Percentiles rank a stretch among this genome's conserved stretches.
phyloP scores from a whole-genome alignment of 1,139 yeast species.

The Wickerhamomyces sp. region DNA sequence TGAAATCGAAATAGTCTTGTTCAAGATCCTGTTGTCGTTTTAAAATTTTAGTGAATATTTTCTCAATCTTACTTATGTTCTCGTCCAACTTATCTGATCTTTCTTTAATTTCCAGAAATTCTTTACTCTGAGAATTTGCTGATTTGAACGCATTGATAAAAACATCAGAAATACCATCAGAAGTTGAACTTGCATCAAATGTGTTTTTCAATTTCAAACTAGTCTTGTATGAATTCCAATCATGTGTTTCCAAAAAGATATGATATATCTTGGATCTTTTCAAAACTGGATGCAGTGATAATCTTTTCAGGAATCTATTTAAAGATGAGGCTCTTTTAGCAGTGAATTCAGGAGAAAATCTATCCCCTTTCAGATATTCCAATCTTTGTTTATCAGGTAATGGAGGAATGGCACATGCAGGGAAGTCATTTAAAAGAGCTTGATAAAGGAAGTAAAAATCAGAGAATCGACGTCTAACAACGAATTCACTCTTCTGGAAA shows the following conservation, averaged over 20 bases:
- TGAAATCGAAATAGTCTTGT: slow-evolving; percentile 67
- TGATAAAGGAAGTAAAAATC: slow-evolving; percentile 79
- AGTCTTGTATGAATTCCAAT: slow-evolving; percentile 79
- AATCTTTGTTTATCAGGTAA: slow-evolving; percentile 88
- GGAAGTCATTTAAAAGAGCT: slow-evolving; percentile 70
- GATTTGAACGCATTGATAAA: slow-evolving; percentile 90
- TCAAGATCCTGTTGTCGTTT: slow-evolving; percentile 71
- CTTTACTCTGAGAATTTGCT: slow-evolving; percentile 69
- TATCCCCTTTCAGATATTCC: slow-evolving; percentile 93
- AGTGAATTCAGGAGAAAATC: slow-evolving; percentile 78
- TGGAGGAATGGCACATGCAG: slow-evolving; percentile 87
- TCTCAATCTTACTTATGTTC: slow-evolving; percentile 73
- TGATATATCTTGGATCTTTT: slow-evolving; percentile 69
- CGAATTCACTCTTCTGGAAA: slow-evolving; percentile 39
- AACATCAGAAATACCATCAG: slow-evolving; percentile 62
- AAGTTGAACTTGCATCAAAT: slow-evolving; percentile 13
- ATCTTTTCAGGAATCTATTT: slow-evolving; percentile 67
- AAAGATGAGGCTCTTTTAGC: slow-evolving; percentile 79
- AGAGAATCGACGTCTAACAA: slow-evolving; percentile 73
- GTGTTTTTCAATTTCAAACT: slow-evolving; percentile 43
- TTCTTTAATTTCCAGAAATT: slow-evolving; percentile 79
- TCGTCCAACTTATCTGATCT: slow-evolving; percentile 81
- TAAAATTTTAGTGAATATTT: slow-evolving; percentile 67
- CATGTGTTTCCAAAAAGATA: slow-evolving; percentile 73
- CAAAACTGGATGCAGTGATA: slow-evolving; percentile 69